Evolutionary conservation across 2,329 filamentous ascomycete species (phyloP), one percentile per base, ranked within the genome.

Genomic region (Metarhizium robertsii): DNA sequence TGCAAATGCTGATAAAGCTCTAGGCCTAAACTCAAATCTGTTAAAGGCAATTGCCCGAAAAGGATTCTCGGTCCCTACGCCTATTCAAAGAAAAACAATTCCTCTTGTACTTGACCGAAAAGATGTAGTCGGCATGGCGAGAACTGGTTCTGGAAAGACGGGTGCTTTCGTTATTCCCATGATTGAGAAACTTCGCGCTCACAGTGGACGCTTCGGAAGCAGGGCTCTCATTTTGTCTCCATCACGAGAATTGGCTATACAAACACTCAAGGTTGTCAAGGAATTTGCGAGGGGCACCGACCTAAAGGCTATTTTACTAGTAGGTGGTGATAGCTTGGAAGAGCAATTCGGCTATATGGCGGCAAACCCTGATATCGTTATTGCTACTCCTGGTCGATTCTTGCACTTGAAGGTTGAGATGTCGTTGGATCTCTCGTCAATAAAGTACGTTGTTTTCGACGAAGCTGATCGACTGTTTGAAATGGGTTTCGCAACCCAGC

Each of bases 61-160:
- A 73, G 95, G 94, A 16, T 99, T 96, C 72, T 90, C 88, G 0
- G 90, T 97, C 2, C 95, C 95, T 4, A 99, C 94, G 0, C 94
- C 94, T 0, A 99, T 99, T 71, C 94, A 99, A 75, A 84, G 94
- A 62, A 97, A 97, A 73, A 90, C 94, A 2, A 96, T 99, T 50
- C 95, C 94, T 4, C 77, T 97, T 55, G 84, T 99, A 55, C 78
- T 97, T 63, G 88, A 95, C 59, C 83, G 87, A 54, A 89, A 91
- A 72, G 94, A 99, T 79, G 89, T 97, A n/a, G 92, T 99, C 29
- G 95, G 92, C 61, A 99, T 99, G 94, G 94, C 94, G 7, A 81
- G 95, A 61, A 99, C 95, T n/a, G 94, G 94, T 68, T 97, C 92
- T 20, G 94, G 94, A 75, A 99, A 99, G 77, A 99, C 95, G 1